Evolutionary conservation across 2,329 filamentous ascomycete species (phyloP).

Genomic region (Monilinia fructigena): DNA sequence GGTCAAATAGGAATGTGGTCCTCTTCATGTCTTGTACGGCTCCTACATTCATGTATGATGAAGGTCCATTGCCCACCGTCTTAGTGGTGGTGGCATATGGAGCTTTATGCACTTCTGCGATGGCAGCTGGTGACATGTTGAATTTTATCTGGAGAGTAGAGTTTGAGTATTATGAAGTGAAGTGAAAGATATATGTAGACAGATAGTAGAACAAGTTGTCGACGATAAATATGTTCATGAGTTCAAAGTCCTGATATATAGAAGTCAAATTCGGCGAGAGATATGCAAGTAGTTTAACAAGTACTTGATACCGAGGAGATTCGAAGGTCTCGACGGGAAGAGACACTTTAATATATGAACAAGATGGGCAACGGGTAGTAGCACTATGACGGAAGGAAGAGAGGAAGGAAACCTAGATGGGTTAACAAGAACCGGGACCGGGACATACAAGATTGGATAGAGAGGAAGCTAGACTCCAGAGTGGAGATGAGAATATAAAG

Average conservation of each 20-base stretch:
- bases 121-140: conserved; percentile 23
- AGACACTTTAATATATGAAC: conserved; percentile 14
- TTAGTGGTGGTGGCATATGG: neutral
- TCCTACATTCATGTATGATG: conserved; percentile 14
- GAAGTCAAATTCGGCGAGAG: conserved; percentile 1
- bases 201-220: neutral
- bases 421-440: conserved; percentile 13
- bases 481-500: conserved; percentile 22
- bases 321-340: conserved; percentile 5
- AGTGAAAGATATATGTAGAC: conserved; percentile 3
- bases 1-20: conserved; percentile 34
- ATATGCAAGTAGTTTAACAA: neutral
- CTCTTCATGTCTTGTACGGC: conserved; percentile 25
- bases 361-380: conserved; percentile 18
- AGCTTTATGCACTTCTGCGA: conserved; percentile 16
- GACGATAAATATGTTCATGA: conserved; percentile 11
- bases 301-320: conserved; percentile 12
- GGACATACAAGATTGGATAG: conserved; percentile 21
- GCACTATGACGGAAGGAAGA: conserved; percentile 19
- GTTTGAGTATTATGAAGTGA: neutral
- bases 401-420: conserved; percentile 14
- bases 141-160: neutral
- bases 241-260: conserved; percentile 10
- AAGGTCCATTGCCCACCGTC: neutral
- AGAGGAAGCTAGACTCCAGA: conserved; percentile 14